A percentile compares a stretch with the other conserved stretches of the same genome.
These are phyloP conservation scores for Epicoccum nigrum DNA, from an alignment of 2,329 filamentous ascomycete species.

Conservation along the genomic window DNA sequence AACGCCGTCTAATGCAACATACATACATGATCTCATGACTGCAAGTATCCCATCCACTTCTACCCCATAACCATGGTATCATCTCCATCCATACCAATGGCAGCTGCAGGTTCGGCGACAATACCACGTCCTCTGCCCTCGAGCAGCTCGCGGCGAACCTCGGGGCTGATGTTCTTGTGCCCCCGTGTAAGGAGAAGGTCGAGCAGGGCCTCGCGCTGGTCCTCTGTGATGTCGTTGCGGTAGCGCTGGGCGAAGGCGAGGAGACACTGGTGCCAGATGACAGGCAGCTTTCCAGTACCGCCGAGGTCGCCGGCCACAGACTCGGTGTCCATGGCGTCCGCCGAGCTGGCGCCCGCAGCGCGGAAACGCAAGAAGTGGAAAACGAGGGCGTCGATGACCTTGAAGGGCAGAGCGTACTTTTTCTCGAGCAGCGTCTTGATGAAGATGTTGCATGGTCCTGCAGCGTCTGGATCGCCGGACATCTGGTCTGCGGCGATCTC, in stretches of 20 bases:
- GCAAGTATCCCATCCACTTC: no score
- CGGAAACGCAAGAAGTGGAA: slow-evolving; percentile 96
- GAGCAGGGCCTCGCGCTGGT: slow-evolving; percentile 87
- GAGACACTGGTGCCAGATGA: slow-evolving; percentile 95
- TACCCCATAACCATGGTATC: slow-evolving; percentile 81
- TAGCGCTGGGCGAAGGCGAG: slow-evolving; percentile 93
- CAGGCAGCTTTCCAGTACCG: slow-evolving; percentile 74
- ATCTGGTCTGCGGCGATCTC: slow-evolving; percentile 94
- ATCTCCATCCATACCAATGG: slow-evolving; percentile 72
- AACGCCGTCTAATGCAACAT: slow-evolving; percentile 1
- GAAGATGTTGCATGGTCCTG: slow-evolving; percentile 92
- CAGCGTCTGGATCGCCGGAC: slow-evolving; percentile 79
- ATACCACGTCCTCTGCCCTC: slow-evolving; percentile 87
- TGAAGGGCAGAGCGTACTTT: slow-evolving; percentile 93
- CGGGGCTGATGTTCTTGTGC: slow-evolving; percentile 86
- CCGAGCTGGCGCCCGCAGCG: slow-evolving; percentile 66
- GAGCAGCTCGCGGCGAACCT: slow-evolving; percentile 85
- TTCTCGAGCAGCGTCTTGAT: slow-evolving; percentile 93
- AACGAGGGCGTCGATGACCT: slow-evolving; percentile 91
- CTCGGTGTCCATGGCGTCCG: slow-evolving; percentile 60
- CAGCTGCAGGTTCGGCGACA: slow-evolving; percentile 62
- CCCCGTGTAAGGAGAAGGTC: slow-evolving; percentile 85
- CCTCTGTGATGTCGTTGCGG: slow-evolving; percentile 93
- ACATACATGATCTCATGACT: no score
- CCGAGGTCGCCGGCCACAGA: slow-evolving; percentile 44